phyloP scores from a whole-genome alignment of 2,329 filamentous ascomycete genomes.

The Trichoderma cornu-damae region DNA sequence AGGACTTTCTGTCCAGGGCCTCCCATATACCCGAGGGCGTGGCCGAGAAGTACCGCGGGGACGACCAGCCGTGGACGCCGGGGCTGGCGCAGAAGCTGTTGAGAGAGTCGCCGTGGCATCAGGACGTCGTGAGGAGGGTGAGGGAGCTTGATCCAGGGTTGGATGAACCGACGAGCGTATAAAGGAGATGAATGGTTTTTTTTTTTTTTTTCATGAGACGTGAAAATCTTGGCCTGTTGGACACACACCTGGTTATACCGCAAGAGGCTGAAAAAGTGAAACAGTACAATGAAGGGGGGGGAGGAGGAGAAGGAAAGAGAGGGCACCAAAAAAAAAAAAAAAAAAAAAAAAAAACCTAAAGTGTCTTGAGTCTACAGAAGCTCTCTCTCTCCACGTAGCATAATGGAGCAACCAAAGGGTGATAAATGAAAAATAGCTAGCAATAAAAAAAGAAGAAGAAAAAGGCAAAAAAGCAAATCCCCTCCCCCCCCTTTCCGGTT shows the following conservation, averaged over 20 bases:
- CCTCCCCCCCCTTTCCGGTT: too few species aligned
- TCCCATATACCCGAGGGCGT: slow-evolving; percentile 28
- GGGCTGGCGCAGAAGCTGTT: slow-evolving; percentile 25
- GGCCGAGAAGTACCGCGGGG: slow-evolving; percentile 25
- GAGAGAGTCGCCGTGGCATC: slow-evolving; percentile 28
- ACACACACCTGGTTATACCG: neutral
- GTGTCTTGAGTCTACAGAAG: too few species aligned
- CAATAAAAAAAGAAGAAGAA: too few species aligned
- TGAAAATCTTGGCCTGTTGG: neutral
- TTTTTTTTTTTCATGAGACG: neutral
- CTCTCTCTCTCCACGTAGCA: too few species aligned
- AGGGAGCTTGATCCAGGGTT: slow-evolving; percentile 19
- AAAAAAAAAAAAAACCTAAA: too few species aligned
- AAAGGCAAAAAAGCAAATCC: too few species aligned
- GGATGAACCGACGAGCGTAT: neutral
- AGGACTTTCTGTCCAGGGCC: slow-evolving; percentile 40
- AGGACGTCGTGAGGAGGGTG: slow-evolving; percentile 25
- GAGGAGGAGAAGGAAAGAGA: too few species aligned
- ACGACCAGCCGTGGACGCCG: slow-evolving; percentile 26
- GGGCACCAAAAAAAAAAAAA: too few species aligned
- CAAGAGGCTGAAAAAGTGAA: neutral
- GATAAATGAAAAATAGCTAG: too few species aligned
- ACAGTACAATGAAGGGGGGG: too few species aligned
- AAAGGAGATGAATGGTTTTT: too few species aligned
- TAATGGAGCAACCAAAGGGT: too few species aligned